Evolutionary conservation across 768 basidiomycete species (phyloP).

Genomic region (Lactarius akahatsu): DNA sequence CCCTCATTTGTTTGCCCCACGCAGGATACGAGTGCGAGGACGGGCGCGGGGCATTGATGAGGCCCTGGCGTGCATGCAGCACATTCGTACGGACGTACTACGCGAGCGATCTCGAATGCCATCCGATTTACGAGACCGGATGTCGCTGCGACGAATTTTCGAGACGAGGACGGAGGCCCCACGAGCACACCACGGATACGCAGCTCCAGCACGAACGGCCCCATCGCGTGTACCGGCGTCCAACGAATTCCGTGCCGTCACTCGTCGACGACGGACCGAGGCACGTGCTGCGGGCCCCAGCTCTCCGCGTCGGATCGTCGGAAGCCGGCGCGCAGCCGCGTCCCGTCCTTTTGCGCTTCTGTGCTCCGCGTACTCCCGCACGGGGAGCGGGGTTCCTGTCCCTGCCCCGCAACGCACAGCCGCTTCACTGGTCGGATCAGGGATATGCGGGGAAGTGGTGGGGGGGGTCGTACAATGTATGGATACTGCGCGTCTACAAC

Average conservation of each 20-base stretch:
- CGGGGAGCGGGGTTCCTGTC: too few relatives aligned
- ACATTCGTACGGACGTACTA: neutral
- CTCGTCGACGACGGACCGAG: neutral
- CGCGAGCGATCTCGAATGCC: neutral
- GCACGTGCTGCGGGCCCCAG: conserved; percentile 1
- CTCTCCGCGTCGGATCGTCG: neutral
- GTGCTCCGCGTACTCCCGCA: neutral
- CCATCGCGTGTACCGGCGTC: neutral
- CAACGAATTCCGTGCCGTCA: neutral
- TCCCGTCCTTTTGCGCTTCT: neutral
- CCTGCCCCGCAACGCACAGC: neutral
- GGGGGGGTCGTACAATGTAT: too few relatives aligned
- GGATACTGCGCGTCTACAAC: too few relatives aligned
- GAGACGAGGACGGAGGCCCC: neutral
- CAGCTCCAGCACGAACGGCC: neutral
- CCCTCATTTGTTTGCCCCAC: neutral
- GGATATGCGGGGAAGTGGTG: neutral
- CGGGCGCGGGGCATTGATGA: neutral
- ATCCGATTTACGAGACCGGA: neutral
- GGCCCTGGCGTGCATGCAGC: neutral
- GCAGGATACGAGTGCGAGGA: neutral
- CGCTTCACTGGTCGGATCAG: neutral
- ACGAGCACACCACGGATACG: neutral
- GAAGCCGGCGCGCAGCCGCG: neutral
- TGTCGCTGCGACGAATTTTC: neutral